These are phyloP conservation scores for Takakia lepidozioides DNA, from an alignment of 225 moss, liverwort and hornwort genomes.

Conservation along the genomic window DNA sequence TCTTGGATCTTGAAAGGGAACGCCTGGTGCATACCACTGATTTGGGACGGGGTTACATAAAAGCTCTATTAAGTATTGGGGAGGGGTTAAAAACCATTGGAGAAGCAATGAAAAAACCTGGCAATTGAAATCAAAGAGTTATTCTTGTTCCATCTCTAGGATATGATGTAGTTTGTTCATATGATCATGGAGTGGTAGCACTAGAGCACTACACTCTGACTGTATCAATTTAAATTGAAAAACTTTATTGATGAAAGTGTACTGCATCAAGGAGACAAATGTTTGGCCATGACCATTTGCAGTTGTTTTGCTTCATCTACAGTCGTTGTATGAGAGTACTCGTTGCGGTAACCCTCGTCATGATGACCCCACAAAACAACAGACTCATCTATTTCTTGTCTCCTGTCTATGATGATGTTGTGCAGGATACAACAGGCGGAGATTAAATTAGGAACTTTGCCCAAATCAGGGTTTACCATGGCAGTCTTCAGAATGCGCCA, in stretches of 20 bases:
- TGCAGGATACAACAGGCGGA: not conserved
- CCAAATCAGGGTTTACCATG: not conserved
- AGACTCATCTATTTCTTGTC: not conserved
- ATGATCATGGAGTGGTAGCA: too few species aligned
- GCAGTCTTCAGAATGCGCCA: not conserved
- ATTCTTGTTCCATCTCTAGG: too few species aligned
- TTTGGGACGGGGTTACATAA: slow-evolving; percentile 15
- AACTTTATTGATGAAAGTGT: too few species aligned
- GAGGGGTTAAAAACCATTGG: slow-evolving; percentile 20
- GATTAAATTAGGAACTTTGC: not conserved
- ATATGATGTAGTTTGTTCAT: too few species aligned
- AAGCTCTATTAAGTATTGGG: slow-evolving; percentile 15
- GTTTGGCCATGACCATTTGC: too few species aligned
- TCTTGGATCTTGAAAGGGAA: slow-evolving; percentile 14
- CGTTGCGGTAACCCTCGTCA: not conserved
- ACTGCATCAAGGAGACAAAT: too few species aligned
- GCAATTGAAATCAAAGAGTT: too few species aligned
- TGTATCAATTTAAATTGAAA: too few species aligned
- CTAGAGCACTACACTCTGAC: too few species aligned
- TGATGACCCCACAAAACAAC: not conserved
- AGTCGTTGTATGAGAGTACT: too few species aligned
- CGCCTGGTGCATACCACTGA: slow-evolving; percentile 11
- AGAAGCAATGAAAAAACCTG: slow-evolving; percentile 9
- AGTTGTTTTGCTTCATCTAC: too few species aligned
- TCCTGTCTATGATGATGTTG: not conserved